phyloP scores from a whole-genome alignment of 1,284 basidiomycete genomes.

The Apiotrichum domesticum region DNA sequence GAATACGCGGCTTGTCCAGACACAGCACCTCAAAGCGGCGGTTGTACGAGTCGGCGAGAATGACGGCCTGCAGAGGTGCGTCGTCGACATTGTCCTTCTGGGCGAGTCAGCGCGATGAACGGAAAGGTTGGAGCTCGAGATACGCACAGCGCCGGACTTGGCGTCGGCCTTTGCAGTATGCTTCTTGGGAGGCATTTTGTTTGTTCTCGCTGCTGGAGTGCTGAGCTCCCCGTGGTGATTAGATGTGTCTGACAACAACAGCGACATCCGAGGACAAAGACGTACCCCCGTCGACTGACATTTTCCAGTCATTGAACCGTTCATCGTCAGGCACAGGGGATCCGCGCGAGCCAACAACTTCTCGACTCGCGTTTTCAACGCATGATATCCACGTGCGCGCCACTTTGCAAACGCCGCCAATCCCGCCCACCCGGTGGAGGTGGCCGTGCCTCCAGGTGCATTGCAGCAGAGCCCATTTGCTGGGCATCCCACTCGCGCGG shows the following conservation, averaged over 20 bases:
- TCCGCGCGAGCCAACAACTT: not conserved
- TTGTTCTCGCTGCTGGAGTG: too few species aligned
- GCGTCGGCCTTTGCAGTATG: slow-evolving; percentile 24
- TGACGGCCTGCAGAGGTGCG: slow-evolving; percentile 79
- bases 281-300: too few species aligned
- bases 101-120: slow-evolving; percentile 11
- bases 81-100: slow-evolving; percentile 54
- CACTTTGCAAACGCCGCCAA: slow-evolving; percentile 6
- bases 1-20: slow-evolving; percentile 69
- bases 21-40: slow-evolving; percentile 85
- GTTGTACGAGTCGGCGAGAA: slow-evolving; percentile 93
- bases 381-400: slow-evolving; percentile 2
- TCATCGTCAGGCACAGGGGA: too few species aligned
- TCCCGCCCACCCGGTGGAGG: not conserved
- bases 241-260: not conserved
- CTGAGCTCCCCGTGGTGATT: too few species aligned
- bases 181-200: slow-evolving; percentile 41
- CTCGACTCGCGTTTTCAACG: not conserved
- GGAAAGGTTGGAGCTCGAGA: not conserved
- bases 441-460: not conserved
- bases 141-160: slow-evolving; percentile 17
- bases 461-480: slow-evolving; percentile 10
- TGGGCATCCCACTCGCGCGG: not conserved
- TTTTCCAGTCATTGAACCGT: too few species aligned
- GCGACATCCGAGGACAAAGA: not conserved